Conservation (phyloP, 805 yeast genomes). For the Limtongozyma cylindracea region DNA sequence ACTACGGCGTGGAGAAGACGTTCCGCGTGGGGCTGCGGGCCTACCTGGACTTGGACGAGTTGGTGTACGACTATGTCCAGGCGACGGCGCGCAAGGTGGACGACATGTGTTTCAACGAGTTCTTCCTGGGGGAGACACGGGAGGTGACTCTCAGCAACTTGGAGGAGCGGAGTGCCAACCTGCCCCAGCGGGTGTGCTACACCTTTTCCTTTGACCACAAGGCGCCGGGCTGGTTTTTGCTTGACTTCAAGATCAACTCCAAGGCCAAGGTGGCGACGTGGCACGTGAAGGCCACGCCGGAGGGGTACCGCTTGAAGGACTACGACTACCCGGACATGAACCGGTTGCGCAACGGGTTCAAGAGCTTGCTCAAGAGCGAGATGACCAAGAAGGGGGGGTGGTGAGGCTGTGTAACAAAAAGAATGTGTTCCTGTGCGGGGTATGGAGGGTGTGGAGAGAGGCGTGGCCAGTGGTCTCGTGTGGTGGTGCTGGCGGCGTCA, state of each 20-base stretch:
- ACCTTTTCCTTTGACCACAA: constrained; percentile 78
- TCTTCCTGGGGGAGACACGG: constrained; percentile 65
- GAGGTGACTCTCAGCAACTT: constrained; percentile 56
- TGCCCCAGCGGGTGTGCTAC: constrained; percentile 73
- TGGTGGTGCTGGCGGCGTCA: too few relatives aligned
- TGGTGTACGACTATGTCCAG: constrained; percentile 68
- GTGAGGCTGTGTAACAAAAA: too few relatives aligned
- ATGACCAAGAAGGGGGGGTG: constrained; percentile 2
- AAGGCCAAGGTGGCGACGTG: constrained; percentile 49
- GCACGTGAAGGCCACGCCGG: constrained; percentile 79
- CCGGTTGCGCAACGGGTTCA: constrained; percentile 84
- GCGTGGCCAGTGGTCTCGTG: too few relatives aligned
- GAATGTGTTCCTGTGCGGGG: too few relatives aligned
- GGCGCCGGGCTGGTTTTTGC: constrained; percentile 80
- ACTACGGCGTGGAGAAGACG: constrained; percentile 31
- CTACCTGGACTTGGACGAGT: constrained; percentile 80
- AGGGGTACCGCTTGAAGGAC: constrained; percentile 59
- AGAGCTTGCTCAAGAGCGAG: constrained; percentile 23
- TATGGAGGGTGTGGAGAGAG: too few relatives aligned
- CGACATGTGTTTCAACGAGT: constrained; percentile 68
- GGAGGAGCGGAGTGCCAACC: constrained; percentile 73
- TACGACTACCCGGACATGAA: constrained; percentile 78
- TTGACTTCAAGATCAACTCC: constrained; percentile 65
- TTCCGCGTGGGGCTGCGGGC: constrained; percentile 40
- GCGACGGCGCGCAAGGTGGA: constrained; percentile 64